These are phyloP conservation scores for Umbelopsis sp. DNA, from an alignment of 192 early-diverging fungal genomes.

Conservation along the genomic window DNA sequence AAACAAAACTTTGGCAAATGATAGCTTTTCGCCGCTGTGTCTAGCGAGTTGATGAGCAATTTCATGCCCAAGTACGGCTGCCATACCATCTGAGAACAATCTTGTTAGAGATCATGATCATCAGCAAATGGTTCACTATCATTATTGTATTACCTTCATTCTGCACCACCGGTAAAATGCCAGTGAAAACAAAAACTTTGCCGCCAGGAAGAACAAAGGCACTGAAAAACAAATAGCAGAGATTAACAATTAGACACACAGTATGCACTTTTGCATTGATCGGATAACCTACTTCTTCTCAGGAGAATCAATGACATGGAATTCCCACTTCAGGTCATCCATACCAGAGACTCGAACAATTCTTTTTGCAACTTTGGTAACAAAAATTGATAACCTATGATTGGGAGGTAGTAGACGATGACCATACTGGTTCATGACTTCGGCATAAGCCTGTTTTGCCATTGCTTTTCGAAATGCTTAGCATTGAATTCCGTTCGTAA, in stretches of 20 bases:
- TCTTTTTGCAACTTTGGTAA: constrained; percentile 68
- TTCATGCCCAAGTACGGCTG: constrained; percentile 94
- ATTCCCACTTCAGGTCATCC: constrained; percentile 81
- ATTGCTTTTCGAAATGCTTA: constrained; percentile 35
- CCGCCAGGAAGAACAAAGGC: constrained; percentile 96
- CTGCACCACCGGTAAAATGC: constrained; percentile 78
- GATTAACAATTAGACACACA: not conserved
- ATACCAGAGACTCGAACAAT: constrained; percentile 76
- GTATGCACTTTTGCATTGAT: not conserved
- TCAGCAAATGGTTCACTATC: not conserved
- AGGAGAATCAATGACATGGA: constrained; percentile 83
- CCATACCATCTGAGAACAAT: constrained; percentile 67
- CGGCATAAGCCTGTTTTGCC: constrained; percentile 70
- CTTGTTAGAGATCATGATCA: not conserved
- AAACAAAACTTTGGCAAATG: constrained; percentile 64
- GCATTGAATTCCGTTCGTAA: not conserved
- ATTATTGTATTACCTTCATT: constrained; percentile 54
- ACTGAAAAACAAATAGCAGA: constrained; percentile 12
- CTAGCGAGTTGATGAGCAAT: constrained; percentile 91
- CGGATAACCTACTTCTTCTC: constrained; percentile 64
- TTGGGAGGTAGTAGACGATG: constrained; percentile 67
- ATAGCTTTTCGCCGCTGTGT: constrained; percentile 90
- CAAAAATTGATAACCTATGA: constrained; percentile 65
- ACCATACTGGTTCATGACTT: constrained; percentile 68
- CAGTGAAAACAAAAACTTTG: constrained; percentile 97